Base-by-base conservation (phyloP, 1,139 yeast genomes). In the Scheffersomyces insectosa region DNA sequence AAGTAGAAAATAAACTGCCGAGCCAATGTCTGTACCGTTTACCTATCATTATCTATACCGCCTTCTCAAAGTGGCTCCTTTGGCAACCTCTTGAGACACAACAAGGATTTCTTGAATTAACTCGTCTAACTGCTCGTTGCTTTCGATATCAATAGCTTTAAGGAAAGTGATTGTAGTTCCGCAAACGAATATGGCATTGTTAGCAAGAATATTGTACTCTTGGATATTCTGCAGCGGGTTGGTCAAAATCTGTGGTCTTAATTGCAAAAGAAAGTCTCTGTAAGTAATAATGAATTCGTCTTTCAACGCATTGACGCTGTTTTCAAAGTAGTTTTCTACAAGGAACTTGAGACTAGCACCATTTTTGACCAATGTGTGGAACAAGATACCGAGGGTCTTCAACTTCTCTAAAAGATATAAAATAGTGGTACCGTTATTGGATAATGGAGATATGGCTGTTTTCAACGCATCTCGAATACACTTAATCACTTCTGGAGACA, bases 101-200 rank as follows among this genome's bases (percentile, higher is more conserved):
- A 31, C 20, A 13, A 31, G 34, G 8, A 20, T 20, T 8, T 20
- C 25, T 6, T 8, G 34, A 11, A 31, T 31, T 3, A 31, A 10
- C n/a, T 31, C 34, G 20, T 31, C 23, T 12, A 15, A 12, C n/a
- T 11, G 8, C 20, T 14, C 34, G 20, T 31, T 12, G 12, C 10
- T 20, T 7, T 14, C 20, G 7, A 31, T 14, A 23, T 31, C 34
- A 5, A 15, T n/a, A 12, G 6, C 41, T 14, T 35, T 46, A 42
- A 38, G 43, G 30, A 30, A 34, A 23, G 44, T 45, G 31, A 49
- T 49, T 38, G 66, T 57, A 28, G 69, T 57, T 15, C 56, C 73
- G 23, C 70, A 63, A 29, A 72, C 62, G 46, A 62, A 72, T 47
- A 61, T 62, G 12, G 68, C 48, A 49, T 72, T 72, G 48, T 72